Evolutionary conservation across 2,329 filamentous ascomycete genomes (phyloP), one percentile per base, ranked within the genome.

Genomic region (Diatrype stigma): DNA sequence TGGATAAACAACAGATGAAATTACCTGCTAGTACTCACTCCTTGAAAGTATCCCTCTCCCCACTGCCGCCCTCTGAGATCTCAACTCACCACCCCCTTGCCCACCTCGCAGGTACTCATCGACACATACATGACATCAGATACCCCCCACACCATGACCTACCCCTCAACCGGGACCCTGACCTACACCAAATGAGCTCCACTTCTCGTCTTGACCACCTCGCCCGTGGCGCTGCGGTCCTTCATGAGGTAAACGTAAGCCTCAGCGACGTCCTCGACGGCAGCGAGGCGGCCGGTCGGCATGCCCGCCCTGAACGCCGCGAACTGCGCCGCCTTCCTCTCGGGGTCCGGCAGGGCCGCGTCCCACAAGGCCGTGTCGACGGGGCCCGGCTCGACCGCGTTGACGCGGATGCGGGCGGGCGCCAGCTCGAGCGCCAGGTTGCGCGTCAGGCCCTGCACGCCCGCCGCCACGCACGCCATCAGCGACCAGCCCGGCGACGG

Each of bases 201-300:
- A 22, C 62, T 53, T 42, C 63, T 51, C 8, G 63, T 65, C 55
- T 60, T 59, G 32, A 64, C 58, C 1, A 60, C 47, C 58, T 66
- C 64, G 6, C 64, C 64, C 16, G 62, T 65, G 38, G 59, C 57
- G 44, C 65, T 65, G 10, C 51, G 32, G 26, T 65, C 63, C 51
- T 60, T 60, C 56, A 65, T 60, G 14, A 64, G 48, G 30, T 65
- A 65, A 22, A 65, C 35, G 38, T 66, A 64, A 6, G 63, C 62
- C 57, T 66, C 63, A 14, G 59, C 64, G 1, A 65, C 60, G 32
- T 65, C 63, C 42, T 59, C 59, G 2, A 59, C 56, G 8, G 11
- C 6, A 2, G 48, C 64, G 1, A 51, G 49, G 26, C 35, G 51
- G 14, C 61, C 60, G 22, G 58, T 58, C n/a, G 60, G 59, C 48